These are phyloP conservation scores for Skeletonema potamos DNA, from an alignment of 108 stramenopile genomes.

Conservation along the genomic window DNA sequence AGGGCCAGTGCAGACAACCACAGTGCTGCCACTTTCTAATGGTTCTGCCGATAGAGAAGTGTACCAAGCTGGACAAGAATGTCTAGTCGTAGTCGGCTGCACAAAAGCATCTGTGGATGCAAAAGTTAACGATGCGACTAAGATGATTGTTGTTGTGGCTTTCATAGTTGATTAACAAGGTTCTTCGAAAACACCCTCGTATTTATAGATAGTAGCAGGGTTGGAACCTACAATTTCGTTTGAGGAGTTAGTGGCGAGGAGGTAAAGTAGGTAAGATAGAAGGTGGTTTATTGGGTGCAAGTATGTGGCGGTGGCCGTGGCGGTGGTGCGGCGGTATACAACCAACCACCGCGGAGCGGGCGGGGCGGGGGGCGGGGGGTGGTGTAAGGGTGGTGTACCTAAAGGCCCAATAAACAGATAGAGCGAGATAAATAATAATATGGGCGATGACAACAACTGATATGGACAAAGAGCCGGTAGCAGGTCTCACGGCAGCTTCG, in stretches of 20 bases:
- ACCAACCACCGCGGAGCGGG: too few species aligned
- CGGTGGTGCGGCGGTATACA: too few species aligned
- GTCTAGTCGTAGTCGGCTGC: not conserved
- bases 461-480: constrained; percentile 28
- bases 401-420: too few species aligned
- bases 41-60: constrained; percentile 28
- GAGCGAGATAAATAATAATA: not conserved
- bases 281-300: too few species aligned
- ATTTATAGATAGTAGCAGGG: too few species aligned
- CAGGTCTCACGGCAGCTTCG: constrained; percentile 44
- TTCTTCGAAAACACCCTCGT: too few species aligned
- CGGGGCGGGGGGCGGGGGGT: too few species aligned
- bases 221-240: too few species aligned
- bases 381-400: too few species aligned
- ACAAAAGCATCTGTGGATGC: not conserved
- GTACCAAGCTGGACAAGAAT: not conserved
- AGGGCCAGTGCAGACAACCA: constrained; percentile 68
- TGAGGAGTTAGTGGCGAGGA: too few species aligned
- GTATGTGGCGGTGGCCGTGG: too few species aligned
- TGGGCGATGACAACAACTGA: not conserved
- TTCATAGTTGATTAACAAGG: not conserved
- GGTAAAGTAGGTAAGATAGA: too few species aligned
- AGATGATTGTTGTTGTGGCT: not conserved
- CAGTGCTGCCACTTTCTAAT: constrained; percentile 54
- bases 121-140: not conserved